These are phyloP conservation scores for Pichia ethanolica DNA, from an alignment of 805 yeast genomes.

Conservation along the genomic window DNA sequence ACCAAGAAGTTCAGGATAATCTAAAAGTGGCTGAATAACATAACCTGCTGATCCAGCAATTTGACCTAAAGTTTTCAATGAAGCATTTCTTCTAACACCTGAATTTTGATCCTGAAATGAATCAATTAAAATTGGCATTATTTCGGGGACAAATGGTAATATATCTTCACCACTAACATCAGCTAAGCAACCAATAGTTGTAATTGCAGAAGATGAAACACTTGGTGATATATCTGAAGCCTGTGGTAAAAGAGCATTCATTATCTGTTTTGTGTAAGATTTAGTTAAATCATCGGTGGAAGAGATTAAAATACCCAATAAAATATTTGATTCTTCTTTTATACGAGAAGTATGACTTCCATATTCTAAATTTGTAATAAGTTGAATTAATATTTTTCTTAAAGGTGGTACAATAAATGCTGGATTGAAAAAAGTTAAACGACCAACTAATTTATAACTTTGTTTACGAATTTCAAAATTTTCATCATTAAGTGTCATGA, in stretches of 20 bases:
- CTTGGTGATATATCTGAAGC: conserved; percentile 66
- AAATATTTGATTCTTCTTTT: conserved; percentile 79
- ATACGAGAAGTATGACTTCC: conserved; percentile 62
- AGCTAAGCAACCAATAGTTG: conserved; percentile 84
- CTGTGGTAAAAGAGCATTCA: conserved; percentile 73
- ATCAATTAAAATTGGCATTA: conserved; percentile 84
- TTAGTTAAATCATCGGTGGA: conserved; percentile 76
- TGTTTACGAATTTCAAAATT: conserved; percentile 73
- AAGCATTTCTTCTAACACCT: conserved; percentile 82
- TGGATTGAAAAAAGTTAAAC: conserved; percentile 81
- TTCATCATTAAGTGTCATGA: conserved; percentile 90
- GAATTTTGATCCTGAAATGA: conserved; percentile 91
- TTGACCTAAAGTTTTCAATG: conserved; percentile 81
- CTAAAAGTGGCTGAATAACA: conserved; percentile 87
- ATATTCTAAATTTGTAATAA: conserved; percentile 77
- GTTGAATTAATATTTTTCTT: conserved; percentile 77
- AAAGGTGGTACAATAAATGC: conserved; percentile 93
- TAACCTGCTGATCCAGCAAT: conserved; percentile 87
- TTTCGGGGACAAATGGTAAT: conserved; percentile 56
- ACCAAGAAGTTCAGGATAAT: conserved; percentile 83
- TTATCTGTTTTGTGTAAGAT: conserved; percentile 88
- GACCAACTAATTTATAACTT: conserved; percentile 72
- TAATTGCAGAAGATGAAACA: conserved; percentile 79
- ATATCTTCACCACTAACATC: conserved; percentile 85
- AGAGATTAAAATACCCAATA: conserved; percentile 65